These are phyloP conservation scores for Exophiala oligosperma DNA, from an alignment of 2,329 filamentous ascomycete species.

Conservation along the genomic window DNA sequence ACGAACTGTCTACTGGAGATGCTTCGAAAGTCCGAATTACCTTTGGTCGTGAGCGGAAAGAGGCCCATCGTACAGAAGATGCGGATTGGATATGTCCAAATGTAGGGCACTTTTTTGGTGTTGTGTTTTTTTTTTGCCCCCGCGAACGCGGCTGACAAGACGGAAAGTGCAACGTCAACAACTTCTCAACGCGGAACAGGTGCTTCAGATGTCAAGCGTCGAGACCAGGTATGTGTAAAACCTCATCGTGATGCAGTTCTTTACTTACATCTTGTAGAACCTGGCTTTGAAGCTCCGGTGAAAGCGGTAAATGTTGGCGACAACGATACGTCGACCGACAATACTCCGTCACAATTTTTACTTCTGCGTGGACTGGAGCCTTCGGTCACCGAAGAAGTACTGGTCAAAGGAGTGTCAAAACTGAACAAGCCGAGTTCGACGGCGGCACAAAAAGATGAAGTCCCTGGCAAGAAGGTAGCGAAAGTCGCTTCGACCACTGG, in stretches of 20 bases:
- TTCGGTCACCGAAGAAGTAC: slow-evolving; percentile 69
- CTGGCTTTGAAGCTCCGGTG: slow-evolving; percentile 13
- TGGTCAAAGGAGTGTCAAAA: slow-evolving; percentile 72
- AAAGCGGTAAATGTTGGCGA: slow-evolving; percentile 54
- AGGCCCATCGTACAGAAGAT: slow-evolving; percentile 49
- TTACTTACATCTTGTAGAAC: slow-evolving; percentile 3
- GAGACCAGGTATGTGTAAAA: slow-evolving; percentile 47
- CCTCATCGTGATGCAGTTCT: background rate
- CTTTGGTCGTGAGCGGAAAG: slow-evolving; percentile 55
- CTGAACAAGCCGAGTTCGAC: slow-evolving; percentile 61
- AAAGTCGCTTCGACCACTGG: slow-evolving; percentile 58
- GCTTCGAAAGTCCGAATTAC: slow-evolving; percentile 51
- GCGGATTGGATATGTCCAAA: slow-evolving; percentile 57
- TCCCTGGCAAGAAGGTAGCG: slow-evolving; percentile 36
- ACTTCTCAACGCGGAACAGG: slow-evolving; percentile 56
- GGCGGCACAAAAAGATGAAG: slow-evolving; percentile 42
- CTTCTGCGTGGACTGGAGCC: slow-evolving; percentile 70
- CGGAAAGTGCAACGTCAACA: slow-evolving; percentile 54
- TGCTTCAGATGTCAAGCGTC: slow-evolving; percentile 62
- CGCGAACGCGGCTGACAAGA: background rate
- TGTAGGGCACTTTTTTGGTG: slow-evolving; percentile 8
- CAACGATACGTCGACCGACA: slow-evolving; percentile 55
- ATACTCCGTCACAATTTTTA: slow-evolving; percentile 71
- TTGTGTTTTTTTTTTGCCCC: background rate
- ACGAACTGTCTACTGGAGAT: slow-evolving; percentile 39